phyloP scores from a whole-genome alignment of 257 asterid species.

The Misopates orontium region DNA sequence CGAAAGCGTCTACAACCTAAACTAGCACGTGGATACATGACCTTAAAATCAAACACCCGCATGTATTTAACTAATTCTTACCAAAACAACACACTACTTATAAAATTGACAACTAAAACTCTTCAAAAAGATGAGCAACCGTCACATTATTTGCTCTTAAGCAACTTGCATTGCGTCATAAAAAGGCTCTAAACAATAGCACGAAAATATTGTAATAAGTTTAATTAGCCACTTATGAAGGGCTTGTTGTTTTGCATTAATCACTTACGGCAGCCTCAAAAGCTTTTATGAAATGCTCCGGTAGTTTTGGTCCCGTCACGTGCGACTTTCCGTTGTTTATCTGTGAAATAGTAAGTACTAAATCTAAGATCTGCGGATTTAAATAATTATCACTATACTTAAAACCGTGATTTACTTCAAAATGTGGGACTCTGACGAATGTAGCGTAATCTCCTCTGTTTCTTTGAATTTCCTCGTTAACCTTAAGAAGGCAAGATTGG shows the following conservation, averaged over 20 bases:
- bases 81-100: too few species aligned
- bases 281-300: conserved; percentile 47
- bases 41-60: too few species aligned
- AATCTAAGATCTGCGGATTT: too few species aligned
- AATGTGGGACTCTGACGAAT: conserved; percentile 74
- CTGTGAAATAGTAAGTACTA: conserved; percentile 28
- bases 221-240: too few species aligned
- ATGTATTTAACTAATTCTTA: too few species aligned
- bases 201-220: too few species aligned
- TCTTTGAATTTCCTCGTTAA: conserved; percentile 54
- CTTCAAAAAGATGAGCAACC: neutral
- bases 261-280: conserved; percentile 42
- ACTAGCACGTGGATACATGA: too few species aligned
- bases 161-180: too few species aligned
- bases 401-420: conserved; percentile 44
- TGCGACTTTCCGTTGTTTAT: conserved; percentile 50
- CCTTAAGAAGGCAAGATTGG: conserved; percentile 34
- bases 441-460: conserved; percentile 33
- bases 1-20: too few species aligned
- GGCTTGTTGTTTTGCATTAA: neutral
- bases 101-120: too few species aligned
- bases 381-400: neutral
- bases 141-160: too few species aligned
- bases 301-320: conserved; percentile 60
- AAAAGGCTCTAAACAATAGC: too few species aligned